These are phyloP conservation scores for Microcos paniculata DNA, from an alignment of 345 rosid genomes.

Conservation along the genomic window DNA sequence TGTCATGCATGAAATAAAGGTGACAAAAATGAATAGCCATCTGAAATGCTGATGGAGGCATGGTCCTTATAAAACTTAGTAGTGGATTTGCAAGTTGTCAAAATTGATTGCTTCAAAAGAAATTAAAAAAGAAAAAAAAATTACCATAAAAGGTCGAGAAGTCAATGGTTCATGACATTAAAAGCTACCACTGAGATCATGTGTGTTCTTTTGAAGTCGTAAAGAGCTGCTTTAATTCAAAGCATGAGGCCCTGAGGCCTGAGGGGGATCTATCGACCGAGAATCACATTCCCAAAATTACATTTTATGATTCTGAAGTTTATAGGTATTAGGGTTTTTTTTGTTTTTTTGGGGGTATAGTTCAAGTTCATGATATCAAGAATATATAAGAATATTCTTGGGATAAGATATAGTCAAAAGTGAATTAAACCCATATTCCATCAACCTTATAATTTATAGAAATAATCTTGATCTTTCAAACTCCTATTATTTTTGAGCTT, in stretches of 20 bases:
- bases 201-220: neutral
- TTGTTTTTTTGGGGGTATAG: neutral
- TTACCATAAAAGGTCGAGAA: neutral
- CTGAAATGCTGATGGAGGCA: neutral
- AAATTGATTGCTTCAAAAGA: constrained; percentile 15
- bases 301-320: neutral
- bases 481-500: neutral
- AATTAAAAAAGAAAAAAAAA: neutral
- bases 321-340: neutral
- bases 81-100: constrained; percentile 18
- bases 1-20: constrained; percentile 10
- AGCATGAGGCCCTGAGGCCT: neutral
- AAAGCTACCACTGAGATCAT: neutral
- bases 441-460: too few relatives aligned
- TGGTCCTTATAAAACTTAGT: neutral
- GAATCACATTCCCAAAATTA: neutral
- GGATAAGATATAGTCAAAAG: neutral
- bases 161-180: constrained; percentile 3
- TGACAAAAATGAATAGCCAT: constrained; percentile 10
- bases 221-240: neutral
- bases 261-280: neutral
- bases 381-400: neutral
- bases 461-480: too few relatives aligned
- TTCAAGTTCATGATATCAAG: neutral
- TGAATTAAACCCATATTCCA: neutral